Evolutionary conservation across 176 grass and related monocot species (phyloP), one percentile per base, ranked within the genome.

Genomic region (Oropetium thomaeum): DNA sequence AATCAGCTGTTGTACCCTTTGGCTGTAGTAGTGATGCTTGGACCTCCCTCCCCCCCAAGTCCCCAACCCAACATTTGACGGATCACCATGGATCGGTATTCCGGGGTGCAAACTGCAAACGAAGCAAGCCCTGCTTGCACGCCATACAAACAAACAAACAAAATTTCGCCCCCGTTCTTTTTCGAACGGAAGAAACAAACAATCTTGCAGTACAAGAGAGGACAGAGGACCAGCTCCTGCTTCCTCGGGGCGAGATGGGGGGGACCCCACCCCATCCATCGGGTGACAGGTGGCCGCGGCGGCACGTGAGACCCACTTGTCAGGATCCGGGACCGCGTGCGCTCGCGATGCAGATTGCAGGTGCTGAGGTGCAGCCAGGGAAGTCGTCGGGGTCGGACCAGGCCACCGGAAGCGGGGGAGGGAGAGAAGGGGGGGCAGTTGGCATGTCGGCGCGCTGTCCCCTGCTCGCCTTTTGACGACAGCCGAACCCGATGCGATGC

Each of bases 361-460:
- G n/a, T n/a, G n/a, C n/a, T n/a, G n/a, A n/a, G n/a, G n/a, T n/a
- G n/a, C 19, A 10, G 23, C 53, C 23, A 26, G 23, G 26, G 29
- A 54, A 13, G 52, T 42, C 57, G 20, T 22, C 10, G 11, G 23
- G 32, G 42, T 10, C 2, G 11, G 23, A 44, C 33, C 51, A 19
- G 67, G 47, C 8, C 6, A 10, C 1, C 10, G 41, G n/a, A 3
- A 8, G 37, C 2, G 17, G 49, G 23, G 23, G n/a, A n/a, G n/a
- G n/a, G n/a, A n/a, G n/a, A 0, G 30, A 35, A 4, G 1, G 9
- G 52, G 34, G 20, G 66, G 42, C 65, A 54, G 73, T 54, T 71
- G 82, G 65, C 65, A 71, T 84, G 82, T 84, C 74, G 82, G 82
- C 82, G 66, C 73, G 74, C 57, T 84, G 82, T 78, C 82, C 65